Conservation (phyloP, 2,329 filamentous ascomycete genomes). For the Zymoseptoria pseudotritici region DNA sequence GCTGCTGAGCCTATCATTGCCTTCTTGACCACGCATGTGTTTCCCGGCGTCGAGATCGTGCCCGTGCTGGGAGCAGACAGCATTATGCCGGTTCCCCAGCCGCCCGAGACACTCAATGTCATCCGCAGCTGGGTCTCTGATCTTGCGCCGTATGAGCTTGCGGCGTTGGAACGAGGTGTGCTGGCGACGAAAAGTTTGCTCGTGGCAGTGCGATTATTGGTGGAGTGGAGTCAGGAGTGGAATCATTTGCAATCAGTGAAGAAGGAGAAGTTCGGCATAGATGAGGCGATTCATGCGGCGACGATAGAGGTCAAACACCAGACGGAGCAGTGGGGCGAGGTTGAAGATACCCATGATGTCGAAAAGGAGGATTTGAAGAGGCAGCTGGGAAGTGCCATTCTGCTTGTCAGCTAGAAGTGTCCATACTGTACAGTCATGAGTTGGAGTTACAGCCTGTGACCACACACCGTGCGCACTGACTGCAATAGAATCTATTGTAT, state of each 20-base stretch:
- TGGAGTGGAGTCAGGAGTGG: conserved; percentile 79
- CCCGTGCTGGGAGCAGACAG: conserved; percentile 73
- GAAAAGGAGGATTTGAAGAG: conserved; percentile 81
- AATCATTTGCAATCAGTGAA: conserved; percentile 42
- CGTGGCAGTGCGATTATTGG: conserved; percentile 65
- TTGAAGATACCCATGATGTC: conserved; percentile 97
- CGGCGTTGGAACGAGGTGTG: conserved; percentile 74
- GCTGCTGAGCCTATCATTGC: conserved; percentile 63
- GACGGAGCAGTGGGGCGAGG: conserved; percentile 85
- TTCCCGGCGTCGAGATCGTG: conserved; percentile 72
- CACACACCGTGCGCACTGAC: no score
- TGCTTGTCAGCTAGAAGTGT: conserved; percentile 53
- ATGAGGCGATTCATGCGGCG: conserved; percentile 70
- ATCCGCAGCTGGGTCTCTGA: conserved; percentile 69
- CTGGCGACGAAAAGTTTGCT: conserved; percentile 83
- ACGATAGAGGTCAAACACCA: conserved; percentile 88
- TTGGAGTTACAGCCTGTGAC: no score
- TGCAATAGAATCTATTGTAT: no score
- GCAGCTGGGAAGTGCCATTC: conserved; percentile 78
- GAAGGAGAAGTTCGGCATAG: conserved; percentile 59
- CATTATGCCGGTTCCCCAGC: conserved; percentile 70
- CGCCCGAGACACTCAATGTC: conserved; percentile 65
- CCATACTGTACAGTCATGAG: no score
- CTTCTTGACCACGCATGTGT: conserved; percentile 65
- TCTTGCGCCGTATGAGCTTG: conserved; percentile 71